phyloP scores from a whole-genome alignment of 805 yeast genomes.

The Lipomyces chichibuensis region DNA sequence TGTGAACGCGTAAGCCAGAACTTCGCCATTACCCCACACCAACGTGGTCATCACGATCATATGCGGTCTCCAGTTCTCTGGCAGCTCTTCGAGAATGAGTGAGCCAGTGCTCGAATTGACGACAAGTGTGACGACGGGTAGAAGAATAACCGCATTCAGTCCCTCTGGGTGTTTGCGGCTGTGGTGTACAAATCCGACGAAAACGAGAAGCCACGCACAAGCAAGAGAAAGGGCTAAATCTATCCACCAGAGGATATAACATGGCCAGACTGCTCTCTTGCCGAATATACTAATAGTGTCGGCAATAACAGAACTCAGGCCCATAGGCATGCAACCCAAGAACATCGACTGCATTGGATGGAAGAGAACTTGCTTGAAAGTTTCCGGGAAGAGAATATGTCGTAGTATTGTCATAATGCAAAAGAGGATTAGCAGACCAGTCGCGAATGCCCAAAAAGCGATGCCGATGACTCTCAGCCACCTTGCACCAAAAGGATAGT shows the following conservation, averaged over 20 bases:
- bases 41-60: slow-evolving; percentile 59
- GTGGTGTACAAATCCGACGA: slow-evolving; percentile 51
- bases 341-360: slow-evolving; percentile 59
- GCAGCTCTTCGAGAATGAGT: slow-evolving; percentile 52
- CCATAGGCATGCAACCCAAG: slow-evolving; percentile 84
- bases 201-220: slow-evolving; percentile 66
- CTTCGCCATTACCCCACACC: slow-evolving; percentile 70
- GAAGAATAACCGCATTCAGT: slow-evolving; percentile 60
- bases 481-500: slow-evolving; percentile 64
- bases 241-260: slow-evolving; percentile 77
- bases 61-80: slow-evolving; percentile 52
- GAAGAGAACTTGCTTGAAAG: slow-evolving; percentile 42
- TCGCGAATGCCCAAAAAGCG: slow-evolving; percentile 63
- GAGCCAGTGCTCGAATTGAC: slow-evolving; percentile 78
- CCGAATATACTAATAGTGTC: slow-evolving; percentile 55
- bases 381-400: slow-evolving; percentile 47
- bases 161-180: slow-evolving; percentile 45
- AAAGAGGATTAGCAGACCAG: slow-evolving; percentile 49
- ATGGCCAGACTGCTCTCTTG: slow-evolving; percentile 50
- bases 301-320: slow-evolving; percentile 65
- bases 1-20: slow-evolving; percentile 59
- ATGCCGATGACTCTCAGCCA: slow-evolving; percentile 64
- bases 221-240: slow-evolving; percentile 57
- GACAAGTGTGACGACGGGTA: slow-evolving; percentile 80
- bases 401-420: slow-evolving; percentile 50